Conservation (phyloP, 225 moss, liverwort and hornwort genomes). For the Anthoceros angustus region DNA sequence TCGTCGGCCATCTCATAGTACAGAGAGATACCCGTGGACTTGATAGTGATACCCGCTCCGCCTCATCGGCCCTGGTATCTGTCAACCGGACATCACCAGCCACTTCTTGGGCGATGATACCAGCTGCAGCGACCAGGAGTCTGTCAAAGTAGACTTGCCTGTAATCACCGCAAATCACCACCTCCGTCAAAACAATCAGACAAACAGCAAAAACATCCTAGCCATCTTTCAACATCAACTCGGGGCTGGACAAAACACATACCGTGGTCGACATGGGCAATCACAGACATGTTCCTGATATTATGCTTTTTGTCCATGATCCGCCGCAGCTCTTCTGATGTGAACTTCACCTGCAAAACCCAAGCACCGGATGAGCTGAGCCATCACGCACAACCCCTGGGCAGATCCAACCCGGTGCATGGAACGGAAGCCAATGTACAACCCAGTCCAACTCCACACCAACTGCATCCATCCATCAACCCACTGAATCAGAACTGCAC, state of each 20-base stretch:
- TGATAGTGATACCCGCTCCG: conserved; percentile 1
- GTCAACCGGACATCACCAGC: conserved; percentile 4
- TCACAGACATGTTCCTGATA: conserved; percentile 4
- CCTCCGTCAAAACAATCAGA: neutral
- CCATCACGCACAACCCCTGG: too few species aligned
- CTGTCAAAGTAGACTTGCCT: neutral
- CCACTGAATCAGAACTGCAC: too few species aligned
- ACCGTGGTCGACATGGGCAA: neutral
- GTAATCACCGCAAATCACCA: neutral
- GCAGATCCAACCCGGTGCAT: too few species aligned
- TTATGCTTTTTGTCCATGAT: conserved; percentile 4
- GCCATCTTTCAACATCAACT: neutral
- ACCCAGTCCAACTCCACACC: too few species aligned
- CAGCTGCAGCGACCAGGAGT: neutral
- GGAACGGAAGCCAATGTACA: too few species aligned
- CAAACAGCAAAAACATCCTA: neutral
- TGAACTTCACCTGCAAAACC: conserved; percentile 2
- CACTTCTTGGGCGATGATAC: neutral
- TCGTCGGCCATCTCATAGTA: neutral
- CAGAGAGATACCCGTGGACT: neutral
- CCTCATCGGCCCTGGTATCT: neutral
- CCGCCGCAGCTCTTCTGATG: conserved; percentile 2
- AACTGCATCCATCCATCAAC: too few species aligned
- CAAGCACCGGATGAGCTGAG: too few species aligned
- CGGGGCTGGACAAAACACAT: neutral